These are phyloP conservation scores for Telfairia occidentalis DNA, from an alignment of 331 rosid species.

Conservation along the genomic window DNA sequence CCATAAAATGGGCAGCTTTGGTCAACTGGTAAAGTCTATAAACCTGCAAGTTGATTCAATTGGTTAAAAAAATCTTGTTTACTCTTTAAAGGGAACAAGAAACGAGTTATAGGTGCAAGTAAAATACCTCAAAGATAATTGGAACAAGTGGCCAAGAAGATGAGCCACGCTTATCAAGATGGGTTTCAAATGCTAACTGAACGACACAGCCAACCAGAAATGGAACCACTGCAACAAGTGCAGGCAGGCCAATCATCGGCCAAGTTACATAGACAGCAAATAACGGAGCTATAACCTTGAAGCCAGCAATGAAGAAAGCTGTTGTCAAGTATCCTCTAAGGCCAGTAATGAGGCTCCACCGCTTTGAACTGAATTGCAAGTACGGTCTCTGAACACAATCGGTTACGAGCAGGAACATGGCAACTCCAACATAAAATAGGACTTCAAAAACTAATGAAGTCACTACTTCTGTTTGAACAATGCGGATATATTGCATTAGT, in stretches of 20 bases:
- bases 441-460: constrained; percentile 43
- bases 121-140: constrained; percentile 69
- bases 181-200: constrained; percentile 54
- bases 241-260: constrained; percentile 50
- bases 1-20: constrained; percentile 52
- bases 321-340: constrained; percentile 67
- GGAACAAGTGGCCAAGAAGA: constrained; percentile 90
- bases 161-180: constrained; percentile 38
- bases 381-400: constrained; percentile 79
- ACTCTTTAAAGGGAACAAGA: background rate
- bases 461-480: constrained; percentile 44
- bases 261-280: constrained; percentile 38
- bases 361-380: constrained; percentile 70
- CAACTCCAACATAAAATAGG: constrained; percentile 60
- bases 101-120: background rate
- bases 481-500: background rate
- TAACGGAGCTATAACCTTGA: constrained; percentile 59
- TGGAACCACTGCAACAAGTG: constrained; percentile 49
- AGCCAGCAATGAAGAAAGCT: constrained; percentile 48
- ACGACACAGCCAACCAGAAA: constrained; percentile 47
- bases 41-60: constrained; percentile 40
- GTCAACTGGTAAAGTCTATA: constrained; percentile 79
- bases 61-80: constrained; percentile 5
- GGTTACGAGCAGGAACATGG: constrained; percentile 47
- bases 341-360: constrained; percentile 94